Base-by-base conservation (phyloP, 345 rosid genomes). In the Camelina laxa region DNA sequence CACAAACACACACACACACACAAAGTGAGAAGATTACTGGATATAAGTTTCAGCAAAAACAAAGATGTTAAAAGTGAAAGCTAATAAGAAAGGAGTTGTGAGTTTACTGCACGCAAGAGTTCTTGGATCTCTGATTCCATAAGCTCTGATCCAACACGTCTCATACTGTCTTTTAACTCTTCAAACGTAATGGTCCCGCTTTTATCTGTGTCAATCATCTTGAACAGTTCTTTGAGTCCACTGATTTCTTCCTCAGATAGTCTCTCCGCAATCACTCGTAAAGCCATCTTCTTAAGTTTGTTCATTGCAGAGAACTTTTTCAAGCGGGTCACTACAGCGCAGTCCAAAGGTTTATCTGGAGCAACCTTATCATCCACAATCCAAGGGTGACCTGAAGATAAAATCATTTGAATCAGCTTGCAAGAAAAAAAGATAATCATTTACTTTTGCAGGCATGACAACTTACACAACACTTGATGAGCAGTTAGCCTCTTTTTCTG, bases 231-330 rank as follows among this genome's bases (percentile, higher is more conserved):
- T 79, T 82, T 90, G 47, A 90, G 80, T 38, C 96, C 96, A 11
- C 89, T 87, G 27, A 90, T 90, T 74, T 90, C 96, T 84, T 90
- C 96, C 76, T 82, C 88, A 5, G 88, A 88, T 30, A 90, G 88
- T 81, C 88, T 88, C 85, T 90, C 93, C 48, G 90, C 93, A 60
- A 90, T 90, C 47, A 88, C 93, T 11, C 91, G 81, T 58, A 88
- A 82, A 63, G 96, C 93, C 96, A 90, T 88, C 84, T 90, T 89
- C 83, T 89, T 89, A 57, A 89, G 90, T 67, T 87, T 89, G 84
- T 89, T 89, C 96, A 88, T 90, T 31, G 91, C 96, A 59, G 90
- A 88, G 76, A 90, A 90, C 69, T 85, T 90, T 66, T 82, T 90
- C 69, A 90, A 35, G 42, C 96, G 96, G 20, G 87, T 67, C 55